Base-by-base conservation (phyloP, 257 asterid genomes). In the Fraxinus quadrangulata region DNA sequence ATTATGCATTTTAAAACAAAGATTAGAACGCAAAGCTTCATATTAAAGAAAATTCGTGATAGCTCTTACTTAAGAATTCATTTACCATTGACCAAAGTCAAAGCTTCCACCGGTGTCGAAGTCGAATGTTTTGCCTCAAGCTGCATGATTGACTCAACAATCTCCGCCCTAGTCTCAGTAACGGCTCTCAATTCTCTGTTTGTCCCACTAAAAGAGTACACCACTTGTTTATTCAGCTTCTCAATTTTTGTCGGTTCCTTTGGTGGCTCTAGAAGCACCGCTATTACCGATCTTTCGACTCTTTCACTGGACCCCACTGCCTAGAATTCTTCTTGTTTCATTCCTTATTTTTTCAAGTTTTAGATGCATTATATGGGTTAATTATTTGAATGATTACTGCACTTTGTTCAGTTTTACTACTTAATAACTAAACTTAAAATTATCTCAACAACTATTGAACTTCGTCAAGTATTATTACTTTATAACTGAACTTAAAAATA, bases 21-120 rank as follows among this genome's bases (percentile, higher is more conserved):
- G 31, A 70, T n/a, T 28, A 16, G 2, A 11, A 16, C 2, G 0
- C 70, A 5, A 2, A 37, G 9, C 39, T 6, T 13, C 34, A 68
- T 0, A 0, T 28, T 61, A 23, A 3, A 7, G 42, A 2, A 26
- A 21, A 31, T 8, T 47, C 5, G 8, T 28, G 39, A 12, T 3
- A 23, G 66, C 73, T 81, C 90, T 85, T 86, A 91, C 99, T 86
- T 92, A 19, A 94, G 98, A 77, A 93, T 88, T 98, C 98, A 93
- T 85, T 91, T 95, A 30, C 97, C 99, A 36, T 93, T 91, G 79
- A 95, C 94, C 45, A 91, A 85, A 36, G 92, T 24, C 85, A 95
- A 81, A 68, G 97, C 96, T 81, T 95, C 93, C 0, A 91, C 90
- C 0, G 97, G 97, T 14, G 94, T 93, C 1, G 98, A 94, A 37